Percentiles rank a stretch among this genome's conserved stretches.
Conservation (phyloP, 2,329 filamentous ascomycete genomes). For the Dryadomyces quercivorus region DNA sequence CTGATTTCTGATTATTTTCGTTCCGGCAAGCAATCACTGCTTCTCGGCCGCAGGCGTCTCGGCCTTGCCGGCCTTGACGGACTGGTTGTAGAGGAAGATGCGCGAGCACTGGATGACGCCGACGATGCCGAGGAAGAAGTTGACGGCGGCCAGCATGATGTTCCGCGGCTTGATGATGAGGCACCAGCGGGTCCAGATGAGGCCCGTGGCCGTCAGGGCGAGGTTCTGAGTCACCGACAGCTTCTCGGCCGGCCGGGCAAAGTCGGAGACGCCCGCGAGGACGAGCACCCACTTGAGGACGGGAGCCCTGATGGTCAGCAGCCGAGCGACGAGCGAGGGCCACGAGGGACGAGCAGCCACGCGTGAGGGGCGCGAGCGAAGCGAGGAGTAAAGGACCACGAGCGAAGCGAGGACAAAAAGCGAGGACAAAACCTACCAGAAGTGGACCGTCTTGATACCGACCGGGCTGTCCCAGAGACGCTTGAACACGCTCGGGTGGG, state of each 20-base stretch:
- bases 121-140: constrained; percentile 92
- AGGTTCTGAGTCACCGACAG: constrained; percentile 88
- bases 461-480: constrained; percentile 75
- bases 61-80: constrained; percentile 28
- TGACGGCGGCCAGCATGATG: constrained; percentile 87
- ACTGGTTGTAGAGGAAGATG: constrained; percentile 41
- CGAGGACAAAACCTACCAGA: constrained; percentile 63
- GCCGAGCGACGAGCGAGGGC: no score
- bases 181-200: constrained; percentile 99
- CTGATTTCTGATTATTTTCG: neutral
- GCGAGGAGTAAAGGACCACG: neutral
- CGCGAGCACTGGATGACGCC: constrained; percentile 71
- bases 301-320: constrained; percentile 53
- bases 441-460: constrained; percentile 89
- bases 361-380: neutral
- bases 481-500: constrained; percentile 49
- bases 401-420: neutral
- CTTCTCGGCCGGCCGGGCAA: constrained; percentile 80
- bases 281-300: constrained; percentile 97
- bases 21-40: neutral
- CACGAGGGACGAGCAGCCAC: no score
- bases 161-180: constrained; percentile 93
- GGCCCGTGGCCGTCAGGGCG: constrained; percentile 78
- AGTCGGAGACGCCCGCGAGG: constrained; percentile 82
- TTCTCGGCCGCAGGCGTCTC: constrained; percentile 18